Conservation (phyloP, 495 filamentous ascomycete genomes). For the Tuber magnatum region DNA sequence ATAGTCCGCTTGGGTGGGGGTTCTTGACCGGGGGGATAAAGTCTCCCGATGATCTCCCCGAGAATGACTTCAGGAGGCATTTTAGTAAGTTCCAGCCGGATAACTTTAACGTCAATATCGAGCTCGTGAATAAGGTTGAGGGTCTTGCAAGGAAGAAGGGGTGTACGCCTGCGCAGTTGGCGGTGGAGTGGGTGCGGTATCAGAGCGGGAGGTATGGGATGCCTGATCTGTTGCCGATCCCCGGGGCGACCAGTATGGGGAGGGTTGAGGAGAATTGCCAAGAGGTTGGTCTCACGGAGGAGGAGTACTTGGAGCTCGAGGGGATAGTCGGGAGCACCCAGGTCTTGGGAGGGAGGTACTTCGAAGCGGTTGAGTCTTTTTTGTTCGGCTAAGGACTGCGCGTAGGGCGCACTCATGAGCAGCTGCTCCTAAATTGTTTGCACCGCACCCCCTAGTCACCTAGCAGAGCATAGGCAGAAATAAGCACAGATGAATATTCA, state of each 20-base stretch:
- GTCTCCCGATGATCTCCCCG: constrained; percentile 54
- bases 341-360: background rate
- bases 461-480: background rate
- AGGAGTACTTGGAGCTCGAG: background rate
- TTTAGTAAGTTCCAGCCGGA: constrained; percentile 62
- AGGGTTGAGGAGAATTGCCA: constrained; percentile 1
- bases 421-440: background rate
- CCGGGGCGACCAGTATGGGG: constrained; percentile 41
- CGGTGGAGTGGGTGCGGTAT: constrained; percentile 64
- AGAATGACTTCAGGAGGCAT: constrained; percentile 50
- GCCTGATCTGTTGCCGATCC: constrained; percentile 47
- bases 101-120: constrained; percentile 64
- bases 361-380: background rate
- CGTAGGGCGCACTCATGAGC: background rate
- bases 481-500: background rate
- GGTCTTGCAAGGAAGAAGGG: constrained; percentile 62
- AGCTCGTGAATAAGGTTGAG: constrained; percentile 60
- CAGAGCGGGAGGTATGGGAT: constrained; percentile 46
- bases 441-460: background rate
- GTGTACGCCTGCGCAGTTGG: constrained; percentile 67
- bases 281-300: background rate
- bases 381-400: background rate
- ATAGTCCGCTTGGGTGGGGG: constrained; percentile 37
- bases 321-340: background rate
- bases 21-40: constrained; percentile 55